phyloP scores from a whole-genome alignment of 768 basidiomycete genomes.

The Lentinula raphanica region DNA sequence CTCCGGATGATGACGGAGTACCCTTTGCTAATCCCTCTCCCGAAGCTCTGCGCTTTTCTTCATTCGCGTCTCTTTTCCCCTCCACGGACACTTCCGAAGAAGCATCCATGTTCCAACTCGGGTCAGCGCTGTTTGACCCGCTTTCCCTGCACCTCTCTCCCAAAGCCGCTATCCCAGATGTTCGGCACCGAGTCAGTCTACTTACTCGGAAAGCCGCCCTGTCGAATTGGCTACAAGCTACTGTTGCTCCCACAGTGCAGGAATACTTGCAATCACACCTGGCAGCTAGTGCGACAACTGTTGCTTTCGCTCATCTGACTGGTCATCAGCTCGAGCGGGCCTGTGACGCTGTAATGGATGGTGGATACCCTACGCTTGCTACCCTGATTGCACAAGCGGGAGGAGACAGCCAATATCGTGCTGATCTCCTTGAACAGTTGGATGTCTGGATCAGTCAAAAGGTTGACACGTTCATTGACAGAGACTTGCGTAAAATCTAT shows the following conservation, averaged over 20 bases:
- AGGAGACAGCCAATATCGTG: slow-evolving; percentile 69
- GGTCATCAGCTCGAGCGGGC: slow-evolving; percentile 89
- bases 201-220: slow-evolving; percentile 76
- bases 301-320: slow-evolving; percentile 73
- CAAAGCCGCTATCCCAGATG: slow-evolving; percentile 49
- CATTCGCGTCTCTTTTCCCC: slow-evolving; percentile 70
- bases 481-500: slow-evolving; percentile 73
- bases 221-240: slow-evolving; percentile 78
- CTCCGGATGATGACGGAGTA: slow-evolving; percentile 60
- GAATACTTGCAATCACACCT: slow-evolving; percentile 54
- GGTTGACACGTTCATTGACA: slow-evolving; percentile 62
- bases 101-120: slow-evolving; percentile 83
- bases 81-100: slow-evolving; percentile 67
- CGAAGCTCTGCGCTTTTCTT: slow-evolving; percentile 64
- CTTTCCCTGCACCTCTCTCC: slow-evolving; percentile 59
- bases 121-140: slow-evolving; percentile 82
- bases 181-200: slow-evolving; percentile 52
- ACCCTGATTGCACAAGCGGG: slow-evolving; percentile 85
- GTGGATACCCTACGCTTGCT: slow-evolving; percentile 78
- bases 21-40: slow-evolving; percentile 64
- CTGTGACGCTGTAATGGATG: slow-evolving; percentile 65
- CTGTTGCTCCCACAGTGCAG: slow-evolving; percentile 68
- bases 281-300: slow-evolving; percentile 37
- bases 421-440: slow-evolving; percentile 70
- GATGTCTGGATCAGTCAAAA: slow-evolving; percentile 78